phyloP scores from a whole-genome alignment of 257 asterid genomes.

The Knoxia roxburghii region DNA sequence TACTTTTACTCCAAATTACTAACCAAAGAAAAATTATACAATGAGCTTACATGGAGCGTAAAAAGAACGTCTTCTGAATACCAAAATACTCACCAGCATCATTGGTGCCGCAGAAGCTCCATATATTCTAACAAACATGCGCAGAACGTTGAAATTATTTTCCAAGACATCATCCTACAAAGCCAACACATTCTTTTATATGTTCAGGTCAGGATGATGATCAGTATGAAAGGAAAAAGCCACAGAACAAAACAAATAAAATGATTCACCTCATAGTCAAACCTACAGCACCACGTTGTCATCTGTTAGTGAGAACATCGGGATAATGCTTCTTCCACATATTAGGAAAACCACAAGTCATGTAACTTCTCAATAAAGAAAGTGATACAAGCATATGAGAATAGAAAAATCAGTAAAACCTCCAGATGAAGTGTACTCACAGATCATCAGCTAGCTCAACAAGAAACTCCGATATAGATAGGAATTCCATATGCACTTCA shows the following conservation, averaged over 20 bases:
- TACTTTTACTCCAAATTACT: background rate
- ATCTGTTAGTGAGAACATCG: slow-evolving; percentile 29
- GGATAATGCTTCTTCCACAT: slow-evolving; percentile 34
- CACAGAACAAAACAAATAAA: background rate
- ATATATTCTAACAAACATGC: slow-evolving; percentile 68
- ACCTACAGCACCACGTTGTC: slow-evolving; percentile 43
- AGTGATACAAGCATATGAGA: background rate
- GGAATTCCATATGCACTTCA: slow-evolving; percentile 89
- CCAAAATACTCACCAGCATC: slow-evolving; percentile 59
- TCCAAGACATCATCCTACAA: slow-evolving; percentile 68
- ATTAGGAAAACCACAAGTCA: slow-evolving; percentile 18
- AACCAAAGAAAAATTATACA: background rate
- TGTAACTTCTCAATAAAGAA: slow-evolving; percentile 7
- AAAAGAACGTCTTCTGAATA: background rate
- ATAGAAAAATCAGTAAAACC: background rate
- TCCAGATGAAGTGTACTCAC: slow-evolving; percentile 46
- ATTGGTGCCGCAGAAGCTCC: slow-evolving; percentile 79
- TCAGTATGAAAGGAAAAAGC: background rate
- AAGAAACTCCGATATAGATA: slow-evolving; percentile 79
- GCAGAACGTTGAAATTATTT: slow-evolving; percentile 77
- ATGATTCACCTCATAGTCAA: slow-evolving; percentile 82
- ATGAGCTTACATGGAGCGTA: slow-evolving; percentile 1
- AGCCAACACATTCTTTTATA: slow-evolving; percentile 5
- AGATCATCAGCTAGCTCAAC: slow-evolving; percentile 92
- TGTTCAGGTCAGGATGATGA: slow-evolving; percentile 9